Percentiles rank a stretch among this genome's conserved stretches.
phyloP scores from a whole-genome alignment of 768 basidiomycete species.

The Boletus bicolor region DNA sequence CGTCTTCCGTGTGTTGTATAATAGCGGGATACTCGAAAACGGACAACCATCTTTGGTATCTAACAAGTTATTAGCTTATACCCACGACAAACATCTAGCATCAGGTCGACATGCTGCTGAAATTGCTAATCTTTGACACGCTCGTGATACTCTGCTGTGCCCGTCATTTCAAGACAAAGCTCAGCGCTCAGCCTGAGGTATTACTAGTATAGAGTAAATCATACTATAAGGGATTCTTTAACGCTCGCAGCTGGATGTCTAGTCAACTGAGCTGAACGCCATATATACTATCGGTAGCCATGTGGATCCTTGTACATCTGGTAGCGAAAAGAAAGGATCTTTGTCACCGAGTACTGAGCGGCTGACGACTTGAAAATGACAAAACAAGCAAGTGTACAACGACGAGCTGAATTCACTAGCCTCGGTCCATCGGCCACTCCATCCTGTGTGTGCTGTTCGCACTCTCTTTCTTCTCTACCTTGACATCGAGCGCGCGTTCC shows the following conservation, averaged over 20 bases:
- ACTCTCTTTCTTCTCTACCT: slow-evolving; percentile 4
- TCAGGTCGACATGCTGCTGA: slow-evolving; percentile 3
- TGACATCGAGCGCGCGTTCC: slow-evolving; percentile 3
- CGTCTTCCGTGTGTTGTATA: background rate
- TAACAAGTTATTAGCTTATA: background rate
- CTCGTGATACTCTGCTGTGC: background rate
- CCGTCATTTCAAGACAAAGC: background rate
- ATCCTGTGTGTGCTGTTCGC: background rate
- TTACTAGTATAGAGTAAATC: background rate
- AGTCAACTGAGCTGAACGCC: background rate
- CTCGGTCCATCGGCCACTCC: slow-evolving; percentile 13
- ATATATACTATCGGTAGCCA: too few species aligned
- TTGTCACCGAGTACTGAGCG: slow-evolving; percentile 3
- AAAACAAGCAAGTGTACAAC: slow-evolving; percentile 25
- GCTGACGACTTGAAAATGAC: slow-evolving; percentile 31
- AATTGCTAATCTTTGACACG: background rate
- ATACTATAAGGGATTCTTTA: background rate
- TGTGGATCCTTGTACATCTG: background rate
- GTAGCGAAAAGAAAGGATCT: background rate
- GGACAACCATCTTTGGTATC: background rate
- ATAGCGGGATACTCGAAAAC: background rate
- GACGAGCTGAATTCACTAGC: slow-evolving; percentile 3
- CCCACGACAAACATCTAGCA: background rate
- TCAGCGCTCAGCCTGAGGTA: background rate
- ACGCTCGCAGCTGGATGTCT: background rate